phyloP scores from a whole-genome alignment of 108 stramenopile species.

The Nannochloropsis gaditana region DNA sequence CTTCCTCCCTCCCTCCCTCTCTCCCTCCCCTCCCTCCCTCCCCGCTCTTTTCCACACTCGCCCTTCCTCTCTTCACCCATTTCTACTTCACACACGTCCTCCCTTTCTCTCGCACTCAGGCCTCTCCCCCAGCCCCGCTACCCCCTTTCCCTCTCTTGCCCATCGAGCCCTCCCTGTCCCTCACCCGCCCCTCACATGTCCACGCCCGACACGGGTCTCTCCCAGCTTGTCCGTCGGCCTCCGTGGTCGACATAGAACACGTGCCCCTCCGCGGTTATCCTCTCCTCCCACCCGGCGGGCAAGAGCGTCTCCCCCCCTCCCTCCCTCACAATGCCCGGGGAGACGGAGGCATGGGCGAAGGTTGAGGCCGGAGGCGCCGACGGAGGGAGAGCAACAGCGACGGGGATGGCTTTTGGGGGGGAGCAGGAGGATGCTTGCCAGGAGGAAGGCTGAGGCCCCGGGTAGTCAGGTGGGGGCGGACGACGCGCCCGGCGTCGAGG shows the following conservation, averaged over 20 bases:
- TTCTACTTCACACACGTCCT: too few species aligned
- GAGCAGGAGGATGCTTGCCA: not conserved
- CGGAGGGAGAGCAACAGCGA: not conserved
- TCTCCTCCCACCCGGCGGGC: conserved; percentile 30
- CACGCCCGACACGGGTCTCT: conserved; percentile 23
- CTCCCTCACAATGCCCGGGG: not conserved
- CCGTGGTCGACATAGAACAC: conserved; percentile 33
- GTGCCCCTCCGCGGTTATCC: conserved; percentile 29
- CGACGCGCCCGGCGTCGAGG: not conserved
- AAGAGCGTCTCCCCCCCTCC: not conserved
- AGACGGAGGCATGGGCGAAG: conserved; percentile 14
- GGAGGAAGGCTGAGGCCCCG: not conserved
- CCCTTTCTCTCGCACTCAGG: too few species aligned
- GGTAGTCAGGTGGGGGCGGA: not conserved
- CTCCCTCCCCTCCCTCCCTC: too few species aligned
- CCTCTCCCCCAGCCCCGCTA: too few species aligned
- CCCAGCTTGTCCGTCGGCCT: conserved; percentile 26
- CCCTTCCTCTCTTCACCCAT: too few species aligned
- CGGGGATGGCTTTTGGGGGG: not conserved
- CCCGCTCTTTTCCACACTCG: too few species aligned
- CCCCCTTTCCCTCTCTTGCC: too few species aligned
- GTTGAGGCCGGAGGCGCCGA: not conserved
- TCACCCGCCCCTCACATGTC: not conserved
- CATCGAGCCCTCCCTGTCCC: too few species aligned
- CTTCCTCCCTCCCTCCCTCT: too few species aligned